Percentiles rank a stretch among this genome's conserved stretches.
Evolutionary conservation across 192 early-diverging fungal genomes (phyloP).

Genomic region (Globomyces pollinis-pini): DNA sequence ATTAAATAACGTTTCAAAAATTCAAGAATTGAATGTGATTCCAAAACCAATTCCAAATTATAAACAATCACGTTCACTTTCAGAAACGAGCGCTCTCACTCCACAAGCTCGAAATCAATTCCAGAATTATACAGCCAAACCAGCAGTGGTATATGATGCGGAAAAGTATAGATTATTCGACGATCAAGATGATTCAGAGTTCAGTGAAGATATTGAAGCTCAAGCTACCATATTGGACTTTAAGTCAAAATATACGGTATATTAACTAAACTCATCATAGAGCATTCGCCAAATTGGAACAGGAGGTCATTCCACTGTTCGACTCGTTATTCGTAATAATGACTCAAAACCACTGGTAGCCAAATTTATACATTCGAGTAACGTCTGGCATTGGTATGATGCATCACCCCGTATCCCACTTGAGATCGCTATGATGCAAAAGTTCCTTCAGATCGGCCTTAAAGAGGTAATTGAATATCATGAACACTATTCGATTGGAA

Average conservation of each 20-base stretch:
- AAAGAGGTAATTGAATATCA: conserved; percentile 28
- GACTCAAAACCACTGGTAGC: conserved; percentile 25
- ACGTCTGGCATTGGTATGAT: conserved; percentile 44
- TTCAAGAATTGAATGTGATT: no score
- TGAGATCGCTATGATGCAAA: conserved; percentile 36
- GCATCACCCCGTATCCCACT: not conserved
- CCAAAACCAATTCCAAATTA: no score
- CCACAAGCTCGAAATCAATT: not conserved
- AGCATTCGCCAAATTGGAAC: conserved; percentile 33
- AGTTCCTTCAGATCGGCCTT: conserved; percentile 15
- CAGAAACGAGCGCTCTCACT: no score
- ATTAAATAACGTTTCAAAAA: no score
- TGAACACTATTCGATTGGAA: conserved; percentile 34
- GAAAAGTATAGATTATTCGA: not conserved
- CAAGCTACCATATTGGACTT: not conserved
- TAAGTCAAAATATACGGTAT: conserved; percentile 1
- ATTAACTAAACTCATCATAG: conserved; percentile 1
- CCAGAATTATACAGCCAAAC: not conserved
- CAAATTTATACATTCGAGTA: conserved; percentile 35
- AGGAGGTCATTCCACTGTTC: conserved; percentile 47
- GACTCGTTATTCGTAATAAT: conserved; percentile 20
- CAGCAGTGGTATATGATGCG: not conserved
- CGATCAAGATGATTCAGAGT: conserved; percentile 4
- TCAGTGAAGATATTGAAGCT: not conserved
- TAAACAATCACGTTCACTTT: no score